phyloP scores from a whole-genome alignment of 305 asterid genomes.

The Fraxinus paxiana region DNA sequence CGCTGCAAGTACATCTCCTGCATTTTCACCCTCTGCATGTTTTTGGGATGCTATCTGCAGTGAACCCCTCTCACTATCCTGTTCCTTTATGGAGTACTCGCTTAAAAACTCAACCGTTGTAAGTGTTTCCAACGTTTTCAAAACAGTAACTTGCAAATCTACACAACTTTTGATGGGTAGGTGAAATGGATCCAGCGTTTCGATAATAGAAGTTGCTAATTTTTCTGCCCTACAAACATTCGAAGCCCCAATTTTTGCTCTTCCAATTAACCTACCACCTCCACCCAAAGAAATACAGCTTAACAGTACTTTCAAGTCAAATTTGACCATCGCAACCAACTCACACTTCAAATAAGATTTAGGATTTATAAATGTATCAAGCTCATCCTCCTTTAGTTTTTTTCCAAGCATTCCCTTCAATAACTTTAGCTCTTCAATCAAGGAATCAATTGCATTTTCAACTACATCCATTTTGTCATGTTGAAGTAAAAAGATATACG shows the following conservation, averaged over 20 bases:
- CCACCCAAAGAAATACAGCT: constrained; percentile 57
- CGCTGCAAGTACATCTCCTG: constrained; percentile 40
- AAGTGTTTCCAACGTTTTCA: constrained; percentile 68
- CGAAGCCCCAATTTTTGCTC: constrained; percentile 43
- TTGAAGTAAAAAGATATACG: constrained; percentile 84
- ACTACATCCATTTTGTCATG: constrained; percentile 72
- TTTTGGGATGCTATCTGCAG: constrained; percentile 37
- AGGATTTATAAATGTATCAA: constrained; percentile 31
- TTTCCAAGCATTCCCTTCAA: constrained; percentile 48
- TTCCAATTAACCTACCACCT: constrained; percentile 42
- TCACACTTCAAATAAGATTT: constrained; percentile 53
- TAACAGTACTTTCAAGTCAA: constrained; percentile 69
- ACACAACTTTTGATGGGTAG: constrained; percentile 50
- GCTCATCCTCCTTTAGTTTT: constrained; percentile 37
- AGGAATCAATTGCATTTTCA: constrained; percentile 55
- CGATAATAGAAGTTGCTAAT: constrained; percentile 46
- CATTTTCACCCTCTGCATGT: constrained; percentile 41
- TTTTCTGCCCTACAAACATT: constrained; percentile 57
- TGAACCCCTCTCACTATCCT: constrained; percentile 33
- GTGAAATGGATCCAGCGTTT: constrained; percentile 59
- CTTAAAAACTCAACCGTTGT: constrained; percentile 58
- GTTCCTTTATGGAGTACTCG: constrained; percentile 54
- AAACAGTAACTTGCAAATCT: constrained; percentile 66
- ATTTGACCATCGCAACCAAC: constrained; percentile 64
- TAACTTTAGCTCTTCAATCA: constrained; percentile 73